These are phyloP conservation scores for Spathaspora girioi DNA, from an alignment of 805 yeast genomes.

Conservation along the genomic window DNA sequence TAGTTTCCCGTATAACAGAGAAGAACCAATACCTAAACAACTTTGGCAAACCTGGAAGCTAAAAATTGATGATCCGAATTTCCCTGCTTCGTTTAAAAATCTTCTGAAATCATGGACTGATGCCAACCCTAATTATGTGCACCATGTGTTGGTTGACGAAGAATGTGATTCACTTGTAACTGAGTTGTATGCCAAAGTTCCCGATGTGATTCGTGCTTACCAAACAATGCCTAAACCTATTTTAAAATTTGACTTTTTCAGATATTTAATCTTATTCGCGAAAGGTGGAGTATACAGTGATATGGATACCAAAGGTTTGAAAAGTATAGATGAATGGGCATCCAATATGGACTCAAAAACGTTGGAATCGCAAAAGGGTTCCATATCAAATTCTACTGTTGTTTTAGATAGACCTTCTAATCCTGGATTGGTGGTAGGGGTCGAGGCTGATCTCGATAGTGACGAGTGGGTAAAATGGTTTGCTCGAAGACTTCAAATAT, in stretches of 20 bases:
- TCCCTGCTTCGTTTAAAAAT: slow-evolving; percentile 52
- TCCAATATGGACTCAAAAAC: slow-evolving; percentile 33
- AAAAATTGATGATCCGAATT: slow-evolving; percentile 56
- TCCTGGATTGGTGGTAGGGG: slow-evolving; percentile 81
- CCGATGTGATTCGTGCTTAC: slow-evolving; percentile 76
- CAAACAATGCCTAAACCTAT: slow-evolving; percentile 73
- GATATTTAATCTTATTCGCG: slow-evolving; percentile 82
- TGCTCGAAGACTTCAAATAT: slow-evolving; percentile 88
- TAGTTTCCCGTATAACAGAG: slow-evolving; percentile 64
- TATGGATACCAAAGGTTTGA: slow-evolving; percentile 76
- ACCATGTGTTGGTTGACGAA: slow-evolving; percentile 70
- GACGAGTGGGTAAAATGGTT: slow-evolving; percentile 93
- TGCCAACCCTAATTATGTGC: slow-evolving; percentile 72
- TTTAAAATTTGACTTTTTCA: slow-evolving; percentile 87
- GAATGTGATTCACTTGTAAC: slow-evolving; percentile 62
- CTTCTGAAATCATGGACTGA: slow-evolving; percentile 66
- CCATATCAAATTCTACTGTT: slow-evolving; percentile 4
- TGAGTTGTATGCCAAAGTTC: slow-evolving; percentile 64
- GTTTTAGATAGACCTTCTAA: slow-evolving; percentile 24
- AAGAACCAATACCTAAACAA: slow-evolving; percentile 65
- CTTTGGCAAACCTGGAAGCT: slow-evolving; percentile 84
- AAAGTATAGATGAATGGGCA: slow-evolving; percentile 75
- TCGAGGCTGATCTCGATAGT: slow-evolving; percentile 96
- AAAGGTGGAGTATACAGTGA: slow-evolving; percentile 93
- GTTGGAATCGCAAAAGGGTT: background rate